These are phyloP conservation scores for Populus tomentosa DNA, from an alignment of 441 rosid genomes.

Conservation along the genomic window DNA sequence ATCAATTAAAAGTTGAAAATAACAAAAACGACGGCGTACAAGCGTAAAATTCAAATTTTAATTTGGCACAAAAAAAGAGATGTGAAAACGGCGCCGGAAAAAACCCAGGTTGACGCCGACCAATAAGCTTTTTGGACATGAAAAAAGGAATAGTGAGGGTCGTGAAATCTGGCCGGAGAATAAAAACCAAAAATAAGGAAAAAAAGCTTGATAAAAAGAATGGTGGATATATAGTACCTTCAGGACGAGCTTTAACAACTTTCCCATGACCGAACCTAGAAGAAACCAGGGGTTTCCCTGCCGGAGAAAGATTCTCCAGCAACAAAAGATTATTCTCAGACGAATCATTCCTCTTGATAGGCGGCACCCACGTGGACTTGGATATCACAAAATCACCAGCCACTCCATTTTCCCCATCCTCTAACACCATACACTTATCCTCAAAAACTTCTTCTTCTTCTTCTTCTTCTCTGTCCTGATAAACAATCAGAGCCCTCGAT, in stretches of 20 bases:
- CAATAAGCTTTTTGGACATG: neutral
- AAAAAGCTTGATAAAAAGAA: neutral
- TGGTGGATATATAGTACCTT: conserved; percentile 35
- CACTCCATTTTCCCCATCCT: neutral
- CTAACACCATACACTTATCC: conserved; percentile 31
- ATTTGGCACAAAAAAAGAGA: neutral
- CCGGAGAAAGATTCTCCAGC: conserved; percentile 31
- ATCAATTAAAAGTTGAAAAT: neutral
- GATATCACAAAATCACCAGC: conserved; percentile 31
- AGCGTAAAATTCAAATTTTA: neutral
- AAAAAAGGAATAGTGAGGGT: neutral
- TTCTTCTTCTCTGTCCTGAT: neutral
- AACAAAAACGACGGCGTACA: conserved; percentile 9
- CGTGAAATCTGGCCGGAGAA: neutral
- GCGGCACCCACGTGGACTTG: conserved; percentile 32
- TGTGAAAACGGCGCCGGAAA: conserved; percentile 12
- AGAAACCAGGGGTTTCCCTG: conserved; percentile 53
- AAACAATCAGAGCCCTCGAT: neutral
- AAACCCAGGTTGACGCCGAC: conserved; percentile 13
- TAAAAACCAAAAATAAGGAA: neutral
- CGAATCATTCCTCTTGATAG: conserved; percentile 22
- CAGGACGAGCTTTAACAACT: conserved; percentile 44
- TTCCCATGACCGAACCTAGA: conserved; percentile 53
- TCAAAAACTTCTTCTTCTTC: conserved; percentile 11
- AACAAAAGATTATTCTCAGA: conserved; percentile 21